Conservation (phyloP, 306 rosid genomes). For the Acacia crassicarpa region DNA sequence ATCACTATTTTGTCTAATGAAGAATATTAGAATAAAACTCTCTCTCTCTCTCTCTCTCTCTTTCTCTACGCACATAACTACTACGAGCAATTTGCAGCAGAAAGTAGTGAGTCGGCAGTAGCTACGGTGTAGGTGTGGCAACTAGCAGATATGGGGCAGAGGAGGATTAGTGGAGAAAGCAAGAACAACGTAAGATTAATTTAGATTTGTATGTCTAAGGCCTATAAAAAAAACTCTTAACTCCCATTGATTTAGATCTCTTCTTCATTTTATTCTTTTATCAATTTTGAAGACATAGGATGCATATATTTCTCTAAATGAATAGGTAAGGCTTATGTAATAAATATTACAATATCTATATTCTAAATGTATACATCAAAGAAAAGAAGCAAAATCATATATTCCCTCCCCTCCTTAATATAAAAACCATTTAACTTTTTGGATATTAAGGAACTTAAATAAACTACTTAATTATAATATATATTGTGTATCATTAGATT, state of each 20-base stretch:
- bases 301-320: not conserved
- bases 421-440: too few species aligned
- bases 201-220: not conserved
- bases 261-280: not conserved
- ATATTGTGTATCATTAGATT: too few species aligned
- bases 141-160: not conserved
- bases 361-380: not conserved
- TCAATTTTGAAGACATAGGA: not conserved
- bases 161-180: not conserved
- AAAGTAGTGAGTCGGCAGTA: conserved; percentile 25
- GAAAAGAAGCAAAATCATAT: not conserved
- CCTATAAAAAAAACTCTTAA: not conserved
- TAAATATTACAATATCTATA: not conserved
- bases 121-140: not conserved
- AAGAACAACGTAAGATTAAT: not conserved
- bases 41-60: not conserved
- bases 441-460: too few species aligned
- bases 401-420: too few species aligned
- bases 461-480: too few species aligned
- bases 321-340: not conserved
- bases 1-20: not conserved
- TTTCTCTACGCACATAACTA: not conserved
- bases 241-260: not conserved
- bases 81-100: not conserved
- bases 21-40: not conserved